Conservation (phyloP, 1,284 basidiomycete genomes). For the Caloboletus inedulis region DNA sequence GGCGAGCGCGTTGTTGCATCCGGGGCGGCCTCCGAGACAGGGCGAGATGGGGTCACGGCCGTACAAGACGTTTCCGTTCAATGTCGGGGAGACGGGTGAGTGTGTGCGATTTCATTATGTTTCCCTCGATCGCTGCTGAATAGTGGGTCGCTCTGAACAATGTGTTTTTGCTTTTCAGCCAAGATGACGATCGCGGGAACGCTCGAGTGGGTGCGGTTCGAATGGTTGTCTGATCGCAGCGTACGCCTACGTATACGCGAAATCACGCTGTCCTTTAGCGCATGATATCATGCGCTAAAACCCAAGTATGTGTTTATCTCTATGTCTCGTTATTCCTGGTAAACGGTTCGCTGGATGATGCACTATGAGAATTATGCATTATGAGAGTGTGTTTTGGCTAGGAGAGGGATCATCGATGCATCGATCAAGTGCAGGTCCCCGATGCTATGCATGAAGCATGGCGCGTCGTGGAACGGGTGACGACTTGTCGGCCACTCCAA, state of each 20-base stretch:
- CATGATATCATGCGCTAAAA: conserved; percentile 35
- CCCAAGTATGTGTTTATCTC: not conserved
- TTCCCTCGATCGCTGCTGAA: not conserved
- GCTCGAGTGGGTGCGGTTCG: conserved; percentile 72
- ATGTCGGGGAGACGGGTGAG: conserved; percentile 62
- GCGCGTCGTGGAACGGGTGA: too few relatives aligned
- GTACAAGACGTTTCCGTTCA: conserved; percentile 80
- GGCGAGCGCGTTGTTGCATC: conserved; percentile 78
- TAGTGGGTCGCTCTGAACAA: not conserved
- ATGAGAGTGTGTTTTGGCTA: too few relatives aligned
- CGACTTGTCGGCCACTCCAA: too few relatives aligned
- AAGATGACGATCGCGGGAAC: conserved; percentile 69
- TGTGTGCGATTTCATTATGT: not conserved
- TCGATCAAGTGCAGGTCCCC: too few relatives aligned
- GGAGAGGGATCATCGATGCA: too few relatives aligned
- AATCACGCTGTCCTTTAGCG: conserved; percentile 80
- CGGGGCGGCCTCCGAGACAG: conserved; percentile 90
- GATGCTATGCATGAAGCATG: too few relatives aligned
- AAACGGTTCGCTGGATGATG: too few relatives aligned
- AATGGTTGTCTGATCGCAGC: conserved; percentile 80
- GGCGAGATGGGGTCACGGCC: conserved; percentile 77
- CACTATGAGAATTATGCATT: too few relatives aligned
- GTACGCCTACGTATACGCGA: conserved; percentile 81
- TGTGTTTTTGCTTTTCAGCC: conserved; percentile 37
- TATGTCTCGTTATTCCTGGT: not conserved